Evolutionary conservation across 2,329 filamentous ascomycete genomes (phyloP).

Genomic region (Tricladium varicosporioides): DNA sequence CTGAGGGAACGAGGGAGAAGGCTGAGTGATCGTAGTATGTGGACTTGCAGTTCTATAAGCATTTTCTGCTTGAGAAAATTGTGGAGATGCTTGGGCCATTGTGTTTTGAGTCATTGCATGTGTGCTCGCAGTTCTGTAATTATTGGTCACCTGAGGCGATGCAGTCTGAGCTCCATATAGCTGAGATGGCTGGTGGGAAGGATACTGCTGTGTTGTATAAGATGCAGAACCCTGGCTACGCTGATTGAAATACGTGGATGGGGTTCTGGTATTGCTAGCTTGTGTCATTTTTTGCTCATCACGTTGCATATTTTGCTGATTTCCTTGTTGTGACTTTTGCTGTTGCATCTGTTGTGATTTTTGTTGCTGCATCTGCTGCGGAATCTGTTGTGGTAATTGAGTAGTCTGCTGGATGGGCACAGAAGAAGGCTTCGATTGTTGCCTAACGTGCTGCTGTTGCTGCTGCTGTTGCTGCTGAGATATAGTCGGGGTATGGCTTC

Average conservation of each 20-base stretch:
- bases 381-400: slow-evolving; percentile 18
- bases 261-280: slow-evolving; percentile 19
- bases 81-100: slow-evolving; percentile 29
- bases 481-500: slow-evolving; percentile 27
- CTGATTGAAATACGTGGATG: slow-evolving; percentile 29
- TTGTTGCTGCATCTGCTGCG: slow-evolving; percentile 24
- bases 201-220: slow-evolving; percentile 31
- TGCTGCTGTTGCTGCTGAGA: slow-evolving; percentile 23
- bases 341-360: too few species aligned
- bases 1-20: slow-evolving; percentile 31
- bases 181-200: slow-evolving; percentile 31
- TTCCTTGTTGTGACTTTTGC: slow-evolving; percentile 19
- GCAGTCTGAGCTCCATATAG: slow-evolving; percentile 29
- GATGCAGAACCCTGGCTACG: slow-evolving; percentile 20
- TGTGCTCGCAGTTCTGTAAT: slow-evolving; percentile 24
- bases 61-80: slow-evolving; percentile 31
- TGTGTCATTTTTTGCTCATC: slow-evolving; percentile 29
- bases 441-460: slow-evolving; percentile 27
- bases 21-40: slow-evolving; percentile 27
- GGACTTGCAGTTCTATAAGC: slow-evolving; percentile 32
- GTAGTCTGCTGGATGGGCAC: slow-evolving; percentile 19
- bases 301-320: slow-evolving; percentile 26
- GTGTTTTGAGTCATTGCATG: slow-evolving; percentile 27
- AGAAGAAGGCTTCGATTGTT: slow-evolving; percentile 27
- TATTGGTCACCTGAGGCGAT: slow-evolving; percentile 31